phyloP scores from a whole-genome alignment of 2,329 filamentous ascomycete genomes.

The Exophiala bonariae region DNA sequence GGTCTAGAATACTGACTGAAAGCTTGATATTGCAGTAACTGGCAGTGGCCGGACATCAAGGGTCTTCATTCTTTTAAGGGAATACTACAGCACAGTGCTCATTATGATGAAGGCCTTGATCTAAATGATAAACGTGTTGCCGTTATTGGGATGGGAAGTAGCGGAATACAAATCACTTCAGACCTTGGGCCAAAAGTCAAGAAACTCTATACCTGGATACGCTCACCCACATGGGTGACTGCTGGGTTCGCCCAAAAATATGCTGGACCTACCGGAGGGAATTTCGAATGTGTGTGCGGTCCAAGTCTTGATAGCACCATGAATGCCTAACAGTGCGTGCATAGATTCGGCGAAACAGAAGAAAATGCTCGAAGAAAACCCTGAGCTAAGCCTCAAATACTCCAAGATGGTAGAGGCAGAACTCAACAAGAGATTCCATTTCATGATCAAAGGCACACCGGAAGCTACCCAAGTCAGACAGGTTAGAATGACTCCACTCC shows the following conservation, averaged over 20 bases:
- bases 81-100: conserved; percentile 30
- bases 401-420: conserved; percentile 49
- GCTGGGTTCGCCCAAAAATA: conserved; percentile 13
- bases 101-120: conserved; percentile 51
- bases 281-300: conserved; percentile 16
- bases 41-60: conserved; percentile 44
- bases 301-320: conserved; percentile 24
- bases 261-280: conserved; percentile 9
- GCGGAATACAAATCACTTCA: conserved; percentile 55
- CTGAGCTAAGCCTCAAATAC: conserved; percentile 36
- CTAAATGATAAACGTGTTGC: conserved; percentile 56
- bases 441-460: not conserved
- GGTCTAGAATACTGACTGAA: conserved; percentile 44
- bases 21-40: conserved; percentile 53
- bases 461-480: not conserved
- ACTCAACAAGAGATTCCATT: conserved; percentile 53
- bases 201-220: conserved; percentile 28
- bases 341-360: conserved; percentile 19
- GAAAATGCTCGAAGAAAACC: conserved; percentile 5
- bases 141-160: conserved; percentile 57
- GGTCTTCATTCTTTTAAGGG: conserved; percentile 31
- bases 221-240: conserved; percentile 20
- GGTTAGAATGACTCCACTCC: conserved; percentile 5
- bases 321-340: too few relatives aligned
- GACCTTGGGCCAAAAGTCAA: conserved; percentile 41